Evolutionary conservation across 352 stramenopile genomes (phyloP).

Genomic region (Phytophthora pinifolia): DNA sequence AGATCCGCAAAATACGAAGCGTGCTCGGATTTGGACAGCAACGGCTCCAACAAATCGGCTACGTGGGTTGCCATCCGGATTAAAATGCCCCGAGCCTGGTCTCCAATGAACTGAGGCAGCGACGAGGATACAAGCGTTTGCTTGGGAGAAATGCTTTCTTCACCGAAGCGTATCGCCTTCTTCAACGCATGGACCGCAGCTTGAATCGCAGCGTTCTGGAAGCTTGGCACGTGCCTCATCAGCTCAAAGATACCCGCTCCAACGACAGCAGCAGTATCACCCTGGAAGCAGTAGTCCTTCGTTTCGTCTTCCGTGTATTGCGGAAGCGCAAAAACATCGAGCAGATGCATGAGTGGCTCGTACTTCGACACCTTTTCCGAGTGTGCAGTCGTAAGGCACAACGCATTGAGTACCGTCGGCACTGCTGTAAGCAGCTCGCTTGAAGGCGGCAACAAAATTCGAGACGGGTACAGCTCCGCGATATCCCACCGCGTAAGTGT

Average conservation of each 20-base stretch:
- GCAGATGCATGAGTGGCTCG: slow-evolving; percentile 90
- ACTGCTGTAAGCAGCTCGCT: slow-evolving; percentile 95
- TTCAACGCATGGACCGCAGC: slow-evolving; percentile 90
- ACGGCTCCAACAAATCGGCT: slow-evolving; percentile 92
- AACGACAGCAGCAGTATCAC: slow-evolving; percentile 92
- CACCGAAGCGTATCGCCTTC: slow-evolving; percentile 84
- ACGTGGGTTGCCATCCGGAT: slow-evolving; percentile 81
- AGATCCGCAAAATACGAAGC: slow-evolving; percentile 89
- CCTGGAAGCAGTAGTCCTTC: slow-evolving; percentile 86
- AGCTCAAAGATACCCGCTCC: slow-evolving; percentile 95
- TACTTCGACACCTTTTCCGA: slow-evolving; percentile 89
- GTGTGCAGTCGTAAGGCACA: slow-evolving; percentile 93
- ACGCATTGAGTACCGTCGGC: slow-evolving; percentile 91
- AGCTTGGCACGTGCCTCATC: slow-evolving; percentile 93
- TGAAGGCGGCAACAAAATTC: slow-evolving; percentile 71
- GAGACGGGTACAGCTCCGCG: slow-evolving; percentile 46
- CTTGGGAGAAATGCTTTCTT: slow-evolving; percentile 46
- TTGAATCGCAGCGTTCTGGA: slow-evolving; percentile 86
- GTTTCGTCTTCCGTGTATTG: slow-evolving; percentile 87
- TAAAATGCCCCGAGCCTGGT: slow-evolving; percentile 42
- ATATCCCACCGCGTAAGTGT: slow-evolving; percentile 89
- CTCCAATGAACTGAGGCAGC: slow-evolving; percentile 9
- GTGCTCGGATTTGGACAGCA: slow-evolving; percentile 94
- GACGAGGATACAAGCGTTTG: slow-evolving; percentile 6
- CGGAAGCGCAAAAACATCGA: slow-evolving; percentile 91